Evolutionary conservation across 1,284 basidiomycete species (phyloP), one percentile per base, ranked within the genome.

Genomic region (Gomphus bonarii): DNA sequence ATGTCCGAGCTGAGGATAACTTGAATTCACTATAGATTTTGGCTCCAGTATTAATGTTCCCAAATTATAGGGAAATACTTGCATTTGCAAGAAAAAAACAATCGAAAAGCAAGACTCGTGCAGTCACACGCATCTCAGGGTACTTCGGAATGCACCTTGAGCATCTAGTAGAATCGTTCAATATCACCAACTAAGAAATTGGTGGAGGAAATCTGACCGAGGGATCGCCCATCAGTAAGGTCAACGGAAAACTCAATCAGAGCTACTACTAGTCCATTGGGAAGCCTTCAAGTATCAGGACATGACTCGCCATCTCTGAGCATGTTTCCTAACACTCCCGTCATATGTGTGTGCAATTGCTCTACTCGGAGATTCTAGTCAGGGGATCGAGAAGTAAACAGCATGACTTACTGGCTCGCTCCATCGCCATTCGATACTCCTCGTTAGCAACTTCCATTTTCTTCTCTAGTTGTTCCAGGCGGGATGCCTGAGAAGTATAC

Each of bases 371-470:
- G 44, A 30, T 54, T 44, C 28, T 42, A 20, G 49, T 48, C 42
- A 30, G 49, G 44, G 35, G 35, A 36, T 38, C 28, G 46, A 16
- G 48, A 43, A 6, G 47, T 16, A 7, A 50, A 36, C 31, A 4
- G 10, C 38, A 47, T 31, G 16, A 79, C 83, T 65, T 59, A 91
- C 88, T 88, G 1, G 88, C 82, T 61, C 86, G 80, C 61, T 80
- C 74, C 3, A 91, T 77, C 1, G 86, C 87, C 30, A 72, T 71
- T 9, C 76, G 67, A 62, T 92, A 92, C 57, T 91, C 87, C 42
- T 75, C 77, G 63, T 92, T 91, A 0, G 82, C 86, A 7, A 70
- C 63, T 14, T 74, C 72, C 81, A 90, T 84, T 65, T 89, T 81
- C 8, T 75, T 71, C 65, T 88, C 84, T 7, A 90, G 69, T 0